Evolutionary conservation across 2,329 filamentous ascomycete species (phyloP), one percentile per base, ranked within the genome.

Genomic region (Colletotrichum coccodes): DNA sequence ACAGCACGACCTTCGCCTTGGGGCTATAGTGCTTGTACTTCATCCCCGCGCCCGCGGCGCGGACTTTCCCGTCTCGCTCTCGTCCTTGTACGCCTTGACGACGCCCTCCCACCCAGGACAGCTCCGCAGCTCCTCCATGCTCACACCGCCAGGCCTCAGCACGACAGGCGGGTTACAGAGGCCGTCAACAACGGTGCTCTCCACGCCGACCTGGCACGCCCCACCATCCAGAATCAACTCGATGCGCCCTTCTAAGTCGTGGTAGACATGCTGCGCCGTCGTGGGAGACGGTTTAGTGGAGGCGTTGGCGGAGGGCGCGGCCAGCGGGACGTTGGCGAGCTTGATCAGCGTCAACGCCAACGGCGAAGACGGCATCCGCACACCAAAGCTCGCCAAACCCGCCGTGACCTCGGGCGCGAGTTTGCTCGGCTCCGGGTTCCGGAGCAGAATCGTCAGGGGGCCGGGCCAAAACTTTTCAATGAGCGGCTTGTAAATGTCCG

Each of bases 1-100:
- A 97, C 2, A 98, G 84, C 16, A 97, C 83, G 2, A 99, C 95
- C 52, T 87, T 90, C 1, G 96, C 97, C 78, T 91, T 93, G 1
- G 96, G 96, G 49, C 95, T 97, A 76, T 99, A 99, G 78, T 99
- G 96, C 77, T 96, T 94, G 79, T 99, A 99, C 81, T 99, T 99
- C 96, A 99, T 99, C 1, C 96, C 96, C 0, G 96, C 1, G 96
- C 96, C 64, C 94, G 87, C 0, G 96, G 96, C 11, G 87, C 86
- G 1, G 78, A 83, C 58, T 87, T 89, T 6, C 88, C 91, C 23
- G 88, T 85, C 74, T 94, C 89, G 18, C 89, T 89, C 65, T 87
- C 86, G 75, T 97, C 94, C 76, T 91, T 90, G 79, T 98, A 98
- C 12, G 89, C 95, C 68, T 92, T 89, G 70, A 87, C 85, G 1